Base-by-base conservation (phyloP, 805 yeast species). In the Spathaspora boniae region DNA sequence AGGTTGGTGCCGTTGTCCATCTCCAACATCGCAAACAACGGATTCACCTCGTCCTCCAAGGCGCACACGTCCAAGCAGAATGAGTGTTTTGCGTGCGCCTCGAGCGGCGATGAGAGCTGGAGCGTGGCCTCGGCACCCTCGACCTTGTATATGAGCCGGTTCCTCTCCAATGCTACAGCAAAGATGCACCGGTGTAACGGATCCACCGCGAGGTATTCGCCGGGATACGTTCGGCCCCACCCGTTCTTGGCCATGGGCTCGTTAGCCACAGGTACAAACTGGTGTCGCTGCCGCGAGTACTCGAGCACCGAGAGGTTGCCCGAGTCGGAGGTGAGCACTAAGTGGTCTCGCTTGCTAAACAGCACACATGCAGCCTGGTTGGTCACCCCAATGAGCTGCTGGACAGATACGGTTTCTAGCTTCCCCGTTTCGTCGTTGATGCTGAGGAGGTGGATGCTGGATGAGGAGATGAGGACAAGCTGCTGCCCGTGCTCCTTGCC, bases 11-110 rank as follows among this genome's bases (percentile, higher is more conserved):
- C 50, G 15, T 47, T 51, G 35, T 76, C 82, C 6, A 74, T 60
- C 51, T 91, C 98, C 6, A 93, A 58, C 0, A 89, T 72, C 0
- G 87, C 94, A 71, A 89, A 91, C 7, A 78, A 53, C 0, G 98
- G 98, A 50, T 87, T 88, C 14, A 83, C 93, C 54, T 70, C 82
- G 0, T 82, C 85, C 52, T 88, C 95, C 31, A 91, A 52, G 0
- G 83, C 82, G 12, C 74, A 58, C 2, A 80, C 48, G 11, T 56
- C 56, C 21, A 82, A 62, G 0, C 88, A 78, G 6, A 87, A 50
- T 0, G 60, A 47, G 21, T 66, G 59, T 5, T 77, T 65, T 19
- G 74, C 60, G 29, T 69, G 66, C 1, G 84, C 80, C 43, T 86
- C 95, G 31, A 88, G 56, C 0, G 96, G 96, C 0, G 94, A 77